Evolutionary conservation across 805 yeast species (phyloP), one percentile per base, ranked within the genome.

Genomic region (Candida corydali): DNA sequence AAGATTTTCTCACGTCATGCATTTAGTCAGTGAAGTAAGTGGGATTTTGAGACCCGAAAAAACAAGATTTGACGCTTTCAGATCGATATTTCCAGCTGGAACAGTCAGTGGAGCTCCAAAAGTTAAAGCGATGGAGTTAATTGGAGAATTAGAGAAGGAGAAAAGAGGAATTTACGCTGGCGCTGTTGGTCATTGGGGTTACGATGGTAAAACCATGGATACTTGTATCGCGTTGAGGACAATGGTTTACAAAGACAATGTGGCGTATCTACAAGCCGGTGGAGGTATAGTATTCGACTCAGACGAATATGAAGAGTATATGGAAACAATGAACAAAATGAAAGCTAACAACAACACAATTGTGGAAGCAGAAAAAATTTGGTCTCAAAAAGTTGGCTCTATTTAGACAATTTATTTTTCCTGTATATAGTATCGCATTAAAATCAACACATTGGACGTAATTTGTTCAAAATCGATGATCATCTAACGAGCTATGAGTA

Each of bases 71-170:
- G 99, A 93, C 65, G 98, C 98, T 0, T 88, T 93, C 65, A 77
- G 98, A 58, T 88, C 97, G 3, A 86, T 93, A 38, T 93, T 93
- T 79, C 99, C 99, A 15, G 98, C 98, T 1, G 99, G 99, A 29
- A 93, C 99, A 1, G 98, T 91, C 9, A 82, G 94, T 38, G 99
- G 99, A 26, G 98, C 99, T 2, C 99, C 99, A 38, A 93, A 93
- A 62, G 95, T 93, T 28, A 79, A 77, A 51, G 98, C 98, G 8
- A 93, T 93, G 98, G 94, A 89, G 61, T 69, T 93, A 29, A 87
- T 93, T 50, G 83, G 85, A 14, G 95, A 86, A 57, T 65, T 91
- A 32, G 98, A 93, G 57, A 74, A 77, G 43, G 98, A 91, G 56
- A 86, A 87, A 54, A 74, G 98, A 55, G 98, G 98, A 31, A 89